These are phyloP conservation scores for Colletotrichum cereale DNA, from an alignment of 2,329 filamentous ascomycete genomes.

Conservation along the genomic window DNA sequence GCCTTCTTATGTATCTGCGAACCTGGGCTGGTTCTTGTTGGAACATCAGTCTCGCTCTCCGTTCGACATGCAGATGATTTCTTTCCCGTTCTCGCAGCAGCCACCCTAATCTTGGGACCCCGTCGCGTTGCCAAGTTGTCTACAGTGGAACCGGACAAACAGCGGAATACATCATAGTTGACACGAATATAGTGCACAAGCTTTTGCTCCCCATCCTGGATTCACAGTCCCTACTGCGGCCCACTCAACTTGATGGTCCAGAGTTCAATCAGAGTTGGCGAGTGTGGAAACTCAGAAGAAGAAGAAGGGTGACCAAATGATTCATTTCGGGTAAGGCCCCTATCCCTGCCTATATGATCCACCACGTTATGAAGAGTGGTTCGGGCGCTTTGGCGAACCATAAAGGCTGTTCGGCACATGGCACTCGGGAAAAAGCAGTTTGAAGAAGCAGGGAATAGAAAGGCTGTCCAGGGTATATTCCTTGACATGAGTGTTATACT, in stretches of 20 bases:
- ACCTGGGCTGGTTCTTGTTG: background rate
- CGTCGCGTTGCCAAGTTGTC: conserved; percentile 26
- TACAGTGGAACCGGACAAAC: conserved; percentile 2
- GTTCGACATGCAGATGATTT: background rate
- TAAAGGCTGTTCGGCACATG: background rate
- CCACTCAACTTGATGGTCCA: conserved; percentile 3
- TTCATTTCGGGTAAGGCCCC: conserved; percentile 34
- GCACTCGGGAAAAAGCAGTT: background rate
- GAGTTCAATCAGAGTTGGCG: conserved; percentile 1
- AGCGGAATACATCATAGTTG: conserved; percentile 8
- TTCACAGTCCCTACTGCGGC: conserved; percentile 1
- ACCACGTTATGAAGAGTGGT: conserved; percentile 19
- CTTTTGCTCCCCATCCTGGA: conserved; percentile 18
- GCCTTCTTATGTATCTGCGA: conserved; percentile 34
- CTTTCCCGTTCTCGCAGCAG: conserved; percentile 14
- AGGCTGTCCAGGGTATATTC: conserved; percentile 4
- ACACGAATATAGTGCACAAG: conserved; percentile 16
- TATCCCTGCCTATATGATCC: conserved; percentile 32
- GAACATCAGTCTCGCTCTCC: background rate
- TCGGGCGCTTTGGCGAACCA: conserved; percentile 32
- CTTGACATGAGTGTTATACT: background rate
- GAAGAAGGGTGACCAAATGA: background rate
- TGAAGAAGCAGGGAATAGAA: conserved; percentile 2
- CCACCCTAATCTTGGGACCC: conserved; percentile 17
- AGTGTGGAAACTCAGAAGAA: background rate